Evolutionary conservation across 495 filamentous ascomycete species (phyloP).

Genomic region (Cercophora samala): DNA sequence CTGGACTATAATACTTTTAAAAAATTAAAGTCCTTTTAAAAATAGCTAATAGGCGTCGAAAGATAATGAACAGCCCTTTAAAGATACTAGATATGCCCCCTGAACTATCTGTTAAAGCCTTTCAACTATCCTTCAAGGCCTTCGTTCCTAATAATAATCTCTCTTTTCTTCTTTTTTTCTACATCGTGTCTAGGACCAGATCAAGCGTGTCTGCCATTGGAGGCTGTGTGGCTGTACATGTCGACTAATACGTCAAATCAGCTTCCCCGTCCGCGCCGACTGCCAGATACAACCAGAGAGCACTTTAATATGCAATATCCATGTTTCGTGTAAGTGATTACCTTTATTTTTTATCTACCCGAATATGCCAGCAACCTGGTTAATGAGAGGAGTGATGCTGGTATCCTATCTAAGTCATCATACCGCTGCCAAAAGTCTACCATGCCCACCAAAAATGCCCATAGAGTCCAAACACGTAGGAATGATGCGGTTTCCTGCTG

Average conservation of each 20-base stretch:
- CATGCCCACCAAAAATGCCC: not conserved
- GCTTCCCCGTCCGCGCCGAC: not conserved
- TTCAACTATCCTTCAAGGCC: not conserved
- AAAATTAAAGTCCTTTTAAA: no score
- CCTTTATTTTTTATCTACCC: not conserved
- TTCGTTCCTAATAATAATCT: no score
- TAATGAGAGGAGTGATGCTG: not conserved
- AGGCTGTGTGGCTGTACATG: not conserved
- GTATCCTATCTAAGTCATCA: slow-evolving; percentile 7
- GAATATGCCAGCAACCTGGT: not conserved
- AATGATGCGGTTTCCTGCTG: not conserved
- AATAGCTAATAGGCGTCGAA: no score
- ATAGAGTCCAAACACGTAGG: not conserved
- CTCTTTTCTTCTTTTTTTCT: no score
- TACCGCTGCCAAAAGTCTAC: not conserved
- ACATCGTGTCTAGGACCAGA: no score
- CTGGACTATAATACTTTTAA: no score
- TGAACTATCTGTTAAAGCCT: no score
- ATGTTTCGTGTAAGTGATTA: not conserved
- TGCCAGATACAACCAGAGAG: not conserved
- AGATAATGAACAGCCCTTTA: no score
- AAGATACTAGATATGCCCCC: no score
- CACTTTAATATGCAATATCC: not conserved
- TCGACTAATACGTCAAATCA: not conserved
- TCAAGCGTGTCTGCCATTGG: not conserved